phyloP scores from a whole-genome alignment of 805 yeast species.

The Ogataea henricii region DNA sequence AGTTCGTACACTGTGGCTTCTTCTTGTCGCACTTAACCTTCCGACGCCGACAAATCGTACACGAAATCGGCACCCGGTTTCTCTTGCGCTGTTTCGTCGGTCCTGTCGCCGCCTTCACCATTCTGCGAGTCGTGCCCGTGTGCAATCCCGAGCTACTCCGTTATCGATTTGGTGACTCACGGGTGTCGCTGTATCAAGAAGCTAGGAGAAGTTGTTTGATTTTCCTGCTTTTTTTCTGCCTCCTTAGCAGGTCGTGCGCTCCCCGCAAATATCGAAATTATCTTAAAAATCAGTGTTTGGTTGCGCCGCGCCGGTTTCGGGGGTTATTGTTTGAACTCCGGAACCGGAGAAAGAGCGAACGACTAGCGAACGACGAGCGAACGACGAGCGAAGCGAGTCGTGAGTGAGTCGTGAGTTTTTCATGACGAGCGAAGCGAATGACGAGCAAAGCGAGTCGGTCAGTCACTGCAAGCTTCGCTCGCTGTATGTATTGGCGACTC shows the following conservation, averaged over 20 bases:
- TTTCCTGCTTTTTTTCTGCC: background rate
- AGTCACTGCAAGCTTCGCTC: too few relatives aligned
- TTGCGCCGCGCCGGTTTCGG: background rate
- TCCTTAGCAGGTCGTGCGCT: constrained; percentile 5
- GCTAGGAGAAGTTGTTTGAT: background rate
- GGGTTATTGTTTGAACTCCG: background rate
- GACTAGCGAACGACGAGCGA: too few relatives aligned
- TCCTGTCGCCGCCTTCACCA: constrained; percentile 19
- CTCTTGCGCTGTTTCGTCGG: constrained; percentile 35
- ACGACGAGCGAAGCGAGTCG: too few relatives aligned
- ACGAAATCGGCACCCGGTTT: constrained; percentile 42
- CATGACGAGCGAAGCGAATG: too few relatives aligned
- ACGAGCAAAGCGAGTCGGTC: too few relatives aligned
- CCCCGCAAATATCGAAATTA: constrained; percentile 9
- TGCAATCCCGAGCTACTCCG: too few relatives aligned
- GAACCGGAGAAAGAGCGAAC: background rate
- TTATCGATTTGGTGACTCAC: too few relatives aligned
- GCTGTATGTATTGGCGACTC: too few relatives aligned
- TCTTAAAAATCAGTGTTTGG: constrained; percentile 19
- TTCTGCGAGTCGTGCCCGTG: too few relatives aligned
- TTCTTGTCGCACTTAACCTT: constrained; percentile 45
- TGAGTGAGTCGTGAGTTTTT: too few relatives aligned
- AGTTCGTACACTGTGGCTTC: constrained; percentile 58
- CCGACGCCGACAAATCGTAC: constrained; percentile 41
- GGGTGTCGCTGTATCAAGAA: too few relatives aligned